These are phyloP conservation scores for Tetracladium maxilliforme DNA, from an alignment of 2,329 filamentous ascomycete genomes.

Conservation along the genomic window DNA sequence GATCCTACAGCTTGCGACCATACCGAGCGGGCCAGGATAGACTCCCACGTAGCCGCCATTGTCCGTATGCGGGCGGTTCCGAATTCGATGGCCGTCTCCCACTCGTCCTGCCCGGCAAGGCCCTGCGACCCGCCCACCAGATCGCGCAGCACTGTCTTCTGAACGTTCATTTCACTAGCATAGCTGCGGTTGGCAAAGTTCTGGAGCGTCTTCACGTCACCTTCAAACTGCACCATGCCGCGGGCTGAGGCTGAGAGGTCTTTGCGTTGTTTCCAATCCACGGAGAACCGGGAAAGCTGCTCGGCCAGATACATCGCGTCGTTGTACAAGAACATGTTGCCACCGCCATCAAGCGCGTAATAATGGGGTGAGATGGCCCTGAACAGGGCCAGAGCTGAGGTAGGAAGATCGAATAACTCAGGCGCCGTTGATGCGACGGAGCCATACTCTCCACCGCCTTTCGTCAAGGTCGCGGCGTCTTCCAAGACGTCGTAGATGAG, in stretches of 20 bases:
- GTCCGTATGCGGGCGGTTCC: conserved; percentile 36
- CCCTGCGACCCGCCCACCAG: conserved; percentile 39
- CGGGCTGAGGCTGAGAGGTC: conserved; percentile 34
- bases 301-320: conserved; percentile 51
- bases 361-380: conserved; percentile 62
- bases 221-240: conserved; percentile 40
- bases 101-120: conserved; percentile 19
- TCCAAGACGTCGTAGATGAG: conserved; percentile 46
- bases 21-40: conserved; percentile 41
- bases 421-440: conserved; percentile 53
- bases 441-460: conserved; percentile 27
- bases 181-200: conserved; percentile 48
- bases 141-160: conserved; percentile 46
- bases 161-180: conserved; percentile 41
- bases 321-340: conserved; percentile 58
- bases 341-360: conserved; percentile 46
- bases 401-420: conserved; percentile 58
- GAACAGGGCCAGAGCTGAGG: conserved; percentile 63
- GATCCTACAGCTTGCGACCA: conserved; percentile 49
- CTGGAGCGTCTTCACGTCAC: conserved; percentile 42
- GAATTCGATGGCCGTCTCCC: conserved; percentile 34
- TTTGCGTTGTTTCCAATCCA: conserved; percentile 34
- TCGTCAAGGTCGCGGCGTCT: conserved; percentile 44
- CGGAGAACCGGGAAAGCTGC: conserved; percentile 31
- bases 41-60: conserved; percentile 40